Conservation (phyloP, 2,329 filamentous ascomycete species). For the Pseudovirgaria hyperparasitica region DNA sequence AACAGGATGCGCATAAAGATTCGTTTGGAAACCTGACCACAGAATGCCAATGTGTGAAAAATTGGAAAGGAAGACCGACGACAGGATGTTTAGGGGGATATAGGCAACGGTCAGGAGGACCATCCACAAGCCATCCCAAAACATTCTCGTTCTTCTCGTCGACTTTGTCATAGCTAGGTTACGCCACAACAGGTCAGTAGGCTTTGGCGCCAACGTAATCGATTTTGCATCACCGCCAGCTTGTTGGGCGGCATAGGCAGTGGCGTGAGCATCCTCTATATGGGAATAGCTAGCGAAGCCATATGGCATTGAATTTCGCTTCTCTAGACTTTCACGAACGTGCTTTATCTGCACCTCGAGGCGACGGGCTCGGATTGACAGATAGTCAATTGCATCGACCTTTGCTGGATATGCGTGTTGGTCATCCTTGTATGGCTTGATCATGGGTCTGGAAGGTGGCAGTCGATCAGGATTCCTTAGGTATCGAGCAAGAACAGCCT, state of each 20-base stretch:
- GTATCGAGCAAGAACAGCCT: slow-evolving; percentile 74
- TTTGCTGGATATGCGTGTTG: slow-evolving; percentile 51
- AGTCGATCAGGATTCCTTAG: slow-evolving; percentile 72
- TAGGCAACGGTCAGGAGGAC: slow-evolving; percentile 67
- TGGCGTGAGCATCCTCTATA: slow-evolving; percentile 75
- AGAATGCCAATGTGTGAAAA: slow-evolving; percentile 67
- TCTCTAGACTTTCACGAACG: slow-evolving; percentile 72
- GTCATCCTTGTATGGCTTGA: slow-evolving; percentile 68
- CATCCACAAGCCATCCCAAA: slow-evolving; percentile 78
- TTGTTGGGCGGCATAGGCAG: slow-evolving; percentile 67
- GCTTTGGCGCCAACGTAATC: slow-evolving; percentile 65
- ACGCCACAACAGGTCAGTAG: slow-evolving; percentile 90
- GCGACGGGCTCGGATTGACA: slow-evolving; percentile 68
- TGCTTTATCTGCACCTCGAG: slow-evolving; percentile 77
- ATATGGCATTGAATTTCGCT: slow-evolving; percentile 75
- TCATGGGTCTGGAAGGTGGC: slow-evolving; percentile 62
- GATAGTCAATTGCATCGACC: slow-evolving; percentile 87
- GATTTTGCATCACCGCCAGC: slow-evolving; percentile 58
- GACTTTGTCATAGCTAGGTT: slow-evolving; percentile 65
- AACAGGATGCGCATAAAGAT: slow-evolving; percentile 47
- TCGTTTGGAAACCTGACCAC: slow-evolving; percentile 62
- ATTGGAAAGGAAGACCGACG: slow-evolving; percentile 85
- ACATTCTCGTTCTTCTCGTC: slow-evolving; percentile 55
- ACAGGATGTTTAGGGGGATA: slow-evolving; percentile 84
- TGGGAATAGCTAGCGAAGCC: slow-evolving; percentile 88